These are phyloP conservation scores for Bimuria novae-zelandiae DNA, from an alignment of 2,329 filamentous ascomycete genomes.

Conservation along the genomic window DNA sequence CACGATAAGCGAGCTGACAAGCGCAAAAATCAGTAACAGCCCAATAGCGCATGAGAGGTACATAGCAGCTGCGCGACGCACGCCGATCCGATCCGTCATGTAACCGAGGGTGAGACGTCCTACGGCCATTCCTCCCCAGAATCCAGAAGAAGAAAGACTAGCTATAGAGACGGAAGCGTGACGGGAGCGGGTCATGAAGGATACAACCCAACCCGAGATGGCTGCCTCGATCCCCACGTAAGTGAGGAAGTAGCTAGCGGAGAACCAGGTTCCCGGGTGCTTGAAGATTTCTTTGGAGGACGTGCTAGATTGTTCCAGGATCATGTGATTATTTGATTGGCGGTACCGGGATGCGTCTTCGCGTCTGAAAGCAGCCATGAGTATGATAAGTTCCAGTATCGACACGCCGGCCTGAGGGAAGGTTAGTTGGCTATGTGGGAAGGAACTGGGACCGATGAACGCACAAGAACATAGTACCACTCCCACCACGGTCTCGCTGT, in stretches of 20 bases:
- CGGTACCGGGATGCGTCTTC: conserved; percentile 42
- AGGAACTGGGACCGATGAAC: conserved; percentile 8
- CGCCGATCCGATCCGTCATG: conserved; percentile 34
- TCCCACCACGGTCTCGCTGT: conserved; percentile 40
- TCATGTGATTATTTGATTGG: conserved; percentile 23
- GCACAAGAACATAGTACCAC: conserved; percentile 49
- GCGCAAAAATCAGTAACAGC: conserved; percentile 28
- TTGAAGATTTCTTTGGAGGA: conserved; percentile 33
- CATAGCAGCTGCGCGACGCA: conserved; percentile 28
- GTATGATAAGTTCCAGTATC: conserved; percentile 28
- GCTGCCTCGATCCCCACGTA: conserved; percentile 53
- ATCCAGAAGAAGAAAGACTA: conserved; percentile 50
- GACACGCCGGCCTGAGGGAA: conserved; percentile 20
- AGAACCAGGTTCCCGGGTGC: conserved; percentile 47
- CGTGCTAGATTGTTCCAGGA: conserved; percentile 1
- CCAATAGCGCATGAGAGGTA: conserved; percentile 30
- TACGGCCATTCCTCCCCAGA: conserved; percentile 52
- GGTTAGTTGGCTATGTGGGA: conserved; percentile 1
- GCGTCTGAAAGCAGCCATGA: conserved; percentile 45
- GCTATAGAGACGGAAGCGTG: conserved; percentile 44
- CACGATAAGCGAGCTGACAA: conserved; percentile 19
- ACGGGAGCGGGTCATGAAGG: conserved; percentile 51
- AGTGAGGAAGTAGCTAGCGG: conserved; percentile 50
- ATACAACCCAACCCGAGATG: conserved; percentile 54
- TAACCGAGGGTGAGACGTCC: conserved; percentile 42